phyloP scores from a whole-genome alignment of 2,329 filamentous ascomycete genomes.

The Cladorrhinum sp. region DNA sequence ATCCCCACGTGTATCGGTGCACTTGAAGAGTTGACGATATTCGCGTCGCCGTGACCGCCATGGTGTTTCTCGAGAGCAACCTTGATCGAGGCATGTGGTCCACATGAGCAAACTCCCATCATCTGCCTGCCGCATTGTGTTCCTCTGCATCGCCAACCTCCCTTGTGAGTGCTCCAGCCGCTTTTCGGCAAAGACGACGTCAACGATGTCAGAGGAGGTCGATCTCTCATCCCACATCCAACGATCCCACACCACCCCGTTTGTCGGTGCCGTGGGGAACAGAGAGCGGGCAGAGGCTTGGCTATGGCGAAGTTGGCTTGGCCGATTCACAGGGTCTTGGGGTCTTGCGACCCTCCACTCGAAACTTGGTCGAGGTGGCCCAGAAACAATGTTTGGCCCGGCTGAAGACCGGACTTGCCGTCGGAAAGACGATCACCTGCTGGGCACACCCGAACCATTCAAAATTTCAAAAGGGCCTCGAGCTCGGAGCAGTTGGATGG shows the following conservation, averaged over 20 bases:
- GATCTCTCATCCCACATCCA: not conserved
- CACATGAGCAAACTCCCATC: conserved; percentile 9
- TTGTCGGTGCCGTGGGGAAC: not conserved
- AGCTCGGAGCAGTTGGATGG: not conserved
- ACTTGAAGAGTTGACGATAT: no score
- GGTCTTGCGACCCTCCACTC: not conserved
- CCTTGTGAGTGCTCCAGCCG: not conserved
- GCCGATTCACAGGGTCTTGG: not conserved
- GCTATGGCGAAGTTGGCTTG: not conserved
- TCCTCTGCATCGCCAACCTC: not conserved
- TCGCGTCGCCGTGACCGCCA: conserved; percentile 1
- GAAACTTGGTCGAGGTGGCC: not conserved
- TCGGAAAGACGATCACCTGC: not conserved
- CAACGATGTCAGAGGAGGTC: not conserved
- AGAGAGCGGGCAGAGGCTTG: no score
- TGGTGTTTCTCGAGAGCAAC: conserved; percentile 3
- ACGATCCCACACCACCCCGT: not conserved
- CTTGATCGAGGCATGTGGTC: conserved; percentile 17
- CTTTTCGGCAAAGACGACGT: not conserved
- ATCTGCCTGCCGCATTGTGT: not conserved
- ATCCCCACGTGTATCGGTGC: conserved; percentile 28
- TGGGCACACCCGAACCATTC: not conserved
- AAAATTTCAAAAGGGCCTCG: not conserved
- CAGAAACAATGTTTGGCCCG: not conserved
- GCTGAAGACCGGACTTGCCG: not conserved